These are phyloP conservation scores for Glaciozyma martinii DNA, from an alignment of 768 basidiomycete species.

Conservation along the genomic window DNA sequence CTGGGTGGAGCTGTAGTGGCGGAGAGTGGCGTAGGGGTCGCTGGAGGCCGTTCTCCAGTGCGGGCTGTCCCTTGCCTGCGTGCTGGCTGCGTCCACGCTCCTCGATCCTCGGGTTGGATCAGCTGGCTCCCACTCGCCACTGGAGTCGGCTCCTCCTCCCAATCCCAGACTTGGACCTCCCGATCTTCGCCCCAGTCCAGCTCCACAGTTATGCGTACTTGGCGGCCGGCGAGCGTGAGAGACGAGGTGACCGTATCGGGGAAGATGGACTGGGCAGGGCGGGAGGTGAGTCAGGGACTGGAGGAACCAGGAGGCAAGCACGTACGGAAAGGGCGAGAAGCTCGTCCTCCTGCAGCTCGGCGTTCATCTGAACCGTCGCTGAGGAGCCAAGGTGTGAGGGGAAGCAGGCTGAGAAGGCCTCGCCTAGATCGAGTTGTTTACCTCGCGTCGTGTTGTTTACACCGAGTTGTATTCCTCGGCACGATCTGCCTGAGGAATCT, in stretches of 20 bases:
- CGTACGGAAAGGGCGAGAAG: neutral
- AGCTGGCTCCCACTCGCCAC: no score
- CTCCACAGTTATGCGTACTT: neutral
- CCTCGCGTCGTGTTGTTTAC: no score
- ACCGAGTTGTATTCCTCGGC: no score
- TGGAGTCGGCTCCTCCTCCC: neutral
- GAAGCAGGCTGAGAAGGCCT: no score
- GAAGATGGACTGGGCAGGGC: neutral
- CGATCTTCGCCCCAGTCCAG: neutral
- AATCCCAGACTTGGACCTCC: neutral
- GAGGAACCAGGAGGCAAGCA: neutral
- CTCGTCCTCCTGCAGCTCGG: constrained; percentile 21
- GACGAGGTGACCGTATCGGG: neutral
- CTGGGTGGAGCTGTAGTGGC: neutral
- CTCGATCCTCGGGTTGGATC: neutral
- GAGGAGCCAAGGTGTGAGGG: no score
- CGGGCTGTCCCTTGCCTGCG: neutral
- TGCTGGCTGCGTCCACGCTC: neutral
- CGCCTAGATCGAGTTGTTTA: no score
- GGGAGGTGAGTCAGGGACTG: neutral
- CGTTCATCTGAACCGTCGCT: no score
- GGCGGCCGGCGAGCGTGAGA: neutral
- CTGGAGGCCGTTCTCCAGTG: no score
- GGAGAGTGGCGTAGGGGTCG: no score
- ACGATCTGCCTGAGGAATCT: no score